These are phyloP conservation scores for Suillus subluteus DNA, from an alignment of 768 basidiomycete species.

Conservation along the genomic window DNA sequence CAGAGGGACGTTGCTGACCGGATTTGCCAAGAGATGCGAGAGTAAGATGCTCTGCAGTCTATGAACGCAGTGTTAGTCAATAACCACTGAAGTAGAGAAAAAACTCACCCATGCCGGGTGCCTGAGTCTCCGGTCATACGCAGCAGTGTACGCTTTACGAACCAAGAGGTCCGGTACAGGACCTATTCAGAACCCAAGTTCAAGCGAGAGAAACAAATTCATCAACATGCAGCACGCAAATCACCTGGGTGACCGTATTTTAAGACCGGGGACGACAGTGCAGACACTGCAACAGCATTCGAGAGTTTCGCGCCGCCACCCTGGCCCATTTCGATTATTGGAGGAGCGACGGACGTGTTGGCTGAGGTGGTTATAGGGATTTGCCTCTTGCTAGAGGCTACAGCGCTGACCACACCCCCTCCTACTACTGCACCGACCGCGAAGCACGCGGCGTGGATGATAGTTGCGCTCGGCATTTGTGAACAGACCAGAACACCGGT, in stretches of 20 bases:
- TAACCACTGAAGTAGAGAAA: background rate
- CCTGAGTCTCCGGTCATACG: constrained; percentile 86
- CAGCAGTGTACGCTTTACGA: constrained; percentile 83
- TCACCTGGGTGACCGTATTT: constrained; percentile 86
- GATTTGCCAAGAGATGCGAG: constrained; percentile 69
- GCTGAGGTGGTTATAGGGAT: constrained; percentile 18
- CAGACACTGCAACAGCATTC: constrained; percentile 28
- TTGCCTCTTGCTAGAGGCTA: constrained; percentile 40
- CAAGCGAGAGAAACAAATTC: constrained; percentile 9
- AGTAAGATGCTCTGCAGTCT: constrained; percentile 97
- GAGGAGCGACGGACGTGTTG: constrained; percentile 23
- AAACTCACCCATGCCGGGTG: constrained; percentile 90
- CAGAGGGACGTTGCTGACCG: constrained; percentile 31
- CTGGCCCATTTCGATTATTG: constrained; percentile 50
- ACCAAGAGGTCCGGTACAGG: constrained; percentile 81
- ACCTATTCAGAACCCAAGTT: constrained; percentile 50
- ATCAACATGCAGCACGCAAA: constrained; percentile 20
- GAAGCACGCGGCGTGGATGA: constrained; percentile 74
- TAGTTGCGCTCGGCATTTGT: constrained; percentile 47
- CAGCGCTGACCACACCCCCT: constrained; percentile 65
- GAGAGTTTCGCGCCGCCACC: constrained; percentile 48
- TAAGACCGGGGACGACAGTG: constrained; percentile 46
- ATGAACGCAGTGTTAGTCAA: background rate
- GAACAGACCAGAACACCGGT: background rate
- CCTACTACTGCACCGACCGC: constrained; percentile 83